Conservation (phyloP, 305 asterid species). For the Andrographis paniculata region DNA sequence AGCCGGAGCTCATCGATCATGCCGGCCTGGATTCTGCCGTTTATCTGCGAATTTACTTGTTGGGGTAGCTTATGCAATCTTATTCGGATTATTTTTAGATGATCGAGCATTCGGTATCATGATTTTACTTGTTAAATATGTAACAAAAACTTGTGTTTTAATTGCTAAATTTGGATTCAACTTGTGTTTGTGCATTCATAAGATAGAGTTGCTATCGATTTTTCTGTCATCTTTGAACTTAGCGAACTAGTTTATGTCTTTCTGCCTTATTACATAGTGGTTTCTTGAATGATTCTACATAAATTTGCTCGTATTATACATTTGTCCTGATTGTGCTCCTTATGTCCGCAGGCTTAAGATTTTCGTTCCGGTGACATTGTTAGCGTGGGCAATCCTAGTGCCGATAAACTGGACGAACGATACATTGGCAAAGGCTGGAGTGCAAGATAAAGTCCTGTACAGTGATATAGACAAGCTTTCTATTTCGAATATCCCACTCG, state of each 20-base stretch:
- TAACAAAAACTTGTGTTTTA: too few species aligned
- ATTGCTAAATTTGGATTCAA: too few species aligned
- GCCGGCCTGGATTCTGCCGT: conserved; percentile 93
- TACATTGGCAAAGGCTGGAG: conserved; percentile 42
- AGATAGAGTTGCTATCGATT: too few species aligned
- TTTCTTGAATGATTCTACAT: background rate
- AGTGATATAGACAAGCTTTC: conserved; percentile 86
- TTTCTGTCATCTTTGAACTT: too few species aligned
- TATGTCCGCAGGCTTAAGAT: conserved; percentile 63
- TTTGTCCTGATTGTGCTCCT: conserved; percentile 16
- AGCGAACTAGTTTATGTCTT: too few species aligned
- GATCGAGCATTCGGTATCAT: background rate
- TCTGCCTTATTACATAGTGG: too few species aligned
- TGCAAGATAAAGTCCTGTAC: conserved; percentile 22
- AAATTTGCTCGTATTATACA: too few species aligned
- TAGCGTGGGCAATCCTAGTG: conserved; percentile 77
- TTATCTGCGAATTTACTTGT: conserved; percentile 84
- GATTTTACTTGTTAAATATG: conserved; percentile 20
- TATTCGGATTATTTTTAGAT: background rate
- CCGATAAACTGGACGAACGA: conserved; percentile 92
- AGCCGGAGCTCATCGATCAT: conserved; percentile 82
- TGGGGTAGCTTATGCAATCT: conserved; percentile 43
- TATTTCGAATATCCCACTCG: conserved; percentile 71
- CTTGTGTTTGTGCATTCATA: too few species aligned
- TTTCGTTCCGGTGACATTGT: conserved; percentile 71